phyloP scores from a whole-genome alignment of 805 yeast genomes.

The Schwanniomyces occidentalis region DNA sequence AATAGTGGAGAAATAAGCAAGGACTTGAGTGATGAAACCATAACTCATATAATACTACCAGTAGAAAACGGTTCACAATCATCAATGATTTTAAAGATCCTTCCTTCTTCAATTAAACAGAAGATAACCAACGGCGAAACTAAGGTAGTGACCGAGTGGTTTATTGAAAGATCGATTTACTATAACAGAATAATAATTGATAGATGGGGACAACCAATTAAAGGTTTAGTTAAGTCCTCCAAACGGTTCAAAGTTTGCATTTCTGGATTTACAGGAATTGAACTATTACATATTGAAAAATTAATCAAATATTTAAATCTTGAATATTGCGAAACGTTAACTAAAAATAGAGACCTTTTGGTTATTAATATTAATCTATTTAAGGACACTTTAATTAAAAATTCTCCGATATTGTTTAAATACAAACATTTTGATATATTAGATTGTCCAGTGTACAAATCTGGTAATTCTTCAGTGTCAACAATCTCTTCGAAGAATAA shows the following conservation, averaged over 20 bases:
- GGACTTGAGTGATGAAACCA: conserved; percentile 18
- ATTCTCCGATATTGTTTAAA: conserved; percentile 44
- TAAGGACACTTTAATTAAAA: conserved; percentile 34
- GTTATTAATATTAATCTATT: conserved; percentile 52
- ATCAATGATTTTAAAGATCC: conserved; percentile 22
- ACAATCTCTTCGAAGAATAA: conserved; percentile 51
- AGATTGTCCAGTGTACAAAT: conserved; percentile 35
- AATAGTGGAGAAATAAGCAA: conserved; percentile 41
- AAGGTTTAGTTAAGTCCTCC: conserved; percentile 25
- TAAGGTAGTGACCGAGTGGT: conserved; percentile 71
- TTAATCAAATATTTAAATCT: conserved; percentile 58
- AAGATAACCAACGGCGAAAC: conserved; percentile 20
- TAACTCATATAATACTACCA: conserved; percentile 36
- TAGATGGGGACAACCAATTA: conserved; percentile 63
- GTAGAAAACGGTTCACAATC: conserved; percentile 30
- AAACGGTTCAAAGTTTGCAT: conserved; percentile 45
- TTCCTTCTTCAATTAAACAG: conserved; percentile 23
- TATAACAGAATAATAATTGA: conserved; percentile 52
- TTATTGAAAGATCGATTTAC: conserved; percentile 70
- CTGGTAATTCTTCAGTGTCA: conserved; percentile 34
- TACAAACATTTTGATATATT: conserved; percentile 33
- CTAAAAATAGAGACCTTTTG: conserved; percentile 53
- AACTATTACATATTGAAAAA: conserved; percentile 67
- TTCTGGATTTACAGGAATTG: conserved; percentile 79
- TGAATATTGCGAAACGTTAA: conserved; percentile 48